Evolutionary conservation across 2,329 filamentous ascomycete genomes (phyloP), one percentile per base, ranked within the genome.

Genomic region (Monilinia aucupariae): DNA sequence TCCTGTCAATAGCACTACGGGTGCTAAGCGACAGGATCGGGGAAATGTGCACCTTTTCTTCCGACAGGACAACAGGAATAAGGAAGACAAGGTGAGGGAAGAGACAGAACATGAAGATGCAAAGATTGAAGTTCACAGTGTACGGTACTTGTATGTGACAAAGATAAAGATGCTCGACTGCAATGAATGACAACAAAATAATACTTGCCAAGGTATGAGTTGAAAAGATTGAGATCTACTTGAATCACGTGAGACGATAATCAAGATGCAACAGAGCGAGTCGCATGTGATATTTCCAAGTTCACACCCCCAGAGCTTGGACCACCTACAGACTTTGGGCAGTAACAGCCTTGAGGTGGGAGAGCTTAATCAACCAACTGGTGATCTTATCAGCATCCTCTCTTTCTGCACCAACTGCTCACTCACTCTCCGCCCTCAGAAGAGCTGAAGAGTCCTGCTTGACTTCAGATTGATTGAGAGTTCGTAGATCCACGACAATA

Each of bases 301-400:
- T 22, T 52, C 58, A 61, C 59, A 59, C 58, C 41, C 41, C 47
- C 27, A 17, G 41, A 56, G 53, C 53, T 56, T 56, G 39, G 53
- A 39, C 56, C 50, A 30, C 27, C 27, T 6, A 6, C 51, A 7
- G 43, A 20, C 51, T 54, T 43, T 2, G 59, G 52, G 59, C 32
- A 62, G 32, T 62, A 56, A n/a, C 59, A 54, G 55, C 41, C 41
- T 48, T 62, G 59, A 49, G 52, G 61, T 60, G 62, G 62, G 62
- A 63, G 50, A 63, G 51, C 60, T 55, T 60, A 62, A 62, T 62
- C 50, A 56, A 55, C 51, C 30, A 49, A 15, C 5, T 39, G 12
- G 15, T 15, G 51, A 56, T 62, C 59, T 62, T 62, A 62, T 62
- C 59, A 56, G 45, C 51, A n/a, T n/a, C 27, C 49, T 41, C 58